These are phyloP conservation scores for Phytophthora ohioensis DNA, from an alignment of 352 stramenopile genomes.

Conservation along the genomic window DNA sequence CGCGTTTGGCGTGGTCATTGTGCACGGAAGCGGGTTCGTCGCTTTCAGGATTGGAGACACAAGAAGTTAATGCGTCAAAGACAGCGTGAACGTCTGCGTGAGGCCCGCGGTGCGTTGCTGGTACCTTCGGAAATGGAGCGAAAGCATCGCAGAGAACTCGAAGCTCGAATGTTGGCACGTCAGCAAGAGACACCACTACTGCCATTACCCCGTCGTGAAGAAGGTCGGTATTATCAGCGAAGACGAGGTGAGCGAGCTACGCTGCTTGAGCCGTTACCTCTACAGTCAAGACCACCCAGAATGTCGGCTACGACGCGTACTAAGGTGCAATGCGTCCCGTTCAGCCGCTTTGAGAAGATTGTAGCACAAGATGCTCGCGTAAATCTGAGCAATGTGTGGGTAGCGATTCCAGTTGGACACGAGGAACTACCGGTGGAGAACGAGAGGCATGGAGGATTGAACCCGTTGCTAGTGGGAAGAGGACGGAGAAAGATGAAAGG, in stretches of 20 bases:
- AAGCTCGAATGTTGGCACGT: conserved; percentile 41
- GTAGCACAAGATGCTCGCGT: conserved; percentile 47
- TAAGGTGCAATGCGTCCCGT: conserved; percentile 51
- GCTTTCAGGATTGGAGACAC: conserved; percentile 35
- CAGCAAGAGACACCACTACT: conserved; percentile 45
- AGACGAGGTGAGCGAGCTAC: conserved; percentile 29
- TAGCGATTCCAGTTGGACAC: conserved; percentile 59
- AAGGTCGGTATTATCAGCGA: conserved; percentile 5
- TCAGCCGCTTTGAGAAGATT: conserved; percentile 65
- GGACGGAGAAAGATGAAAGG: conserved; percentile 24
- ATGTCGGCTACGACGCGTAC: conserved; percentile 42
- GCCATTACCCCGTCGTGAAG: conserved; percentile 13
- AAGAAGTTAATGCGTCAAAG: conserved; percentile 32
- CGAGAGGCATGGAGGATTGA: conserved; percentile 11
- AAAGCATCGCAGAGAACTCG: conserved; percentile 16
- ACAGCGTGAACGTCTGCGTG: conserved; percentile 46
- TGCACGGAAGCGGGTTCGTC: conserved; percentile 36
- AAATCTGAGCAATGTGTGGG: conserved; percentile 67
- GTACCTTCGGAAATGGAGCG: conserved; percentile 30
- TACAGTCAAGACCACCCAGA: conserved; percentile 39
- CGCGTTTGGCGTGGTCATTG: conserved; percentile 65
- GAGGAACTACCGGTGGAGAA: conserved; percentile 11
- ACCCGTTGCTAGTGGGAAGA: conserved; percentile 31
- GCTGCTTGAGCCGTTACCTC: conserved; percentile 49
- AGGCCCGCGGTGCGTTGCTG: conserved; percentile 45